Evolutionary conservation across 192 early-diverging fungal genomes (phyloP).

Genomic region (Backusella sp.): DNA sequence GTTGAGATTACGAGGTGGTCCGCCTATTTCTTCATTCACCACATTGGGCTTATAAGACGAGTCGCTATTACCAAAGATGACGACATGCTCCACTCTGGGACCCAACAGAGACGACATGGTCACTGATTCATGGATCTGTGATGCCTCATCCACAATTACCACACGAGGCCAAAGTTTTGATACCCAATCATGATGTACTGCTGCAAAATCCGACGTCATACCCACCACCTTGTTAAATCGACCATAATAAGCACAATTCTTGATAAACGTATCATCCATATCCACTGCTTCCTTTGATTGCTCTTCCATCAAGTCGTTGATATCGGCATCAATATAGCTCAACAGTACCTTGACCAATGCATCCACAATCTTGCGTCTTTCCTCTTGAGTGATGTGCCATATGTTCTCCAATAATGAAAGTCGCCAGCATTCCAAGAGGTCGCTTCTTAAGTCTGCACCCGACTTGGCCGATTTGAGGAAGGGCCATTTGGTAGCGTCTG

Average conservation of each 20-base stretch:
- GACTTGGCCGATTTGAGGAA: not conserved
- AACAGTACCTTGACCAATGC: not conserved
- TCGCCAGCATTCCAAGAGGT: not conserved
- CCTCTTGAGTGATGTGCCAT: not conserved
- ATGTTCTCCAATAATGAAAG: not conserved
- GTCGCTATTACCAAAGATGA: slow-evolving; percentile 24
- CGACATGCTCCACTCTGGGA: slow-evolving; percentile 24
- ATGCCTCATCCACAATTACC: slow-evolving; percentile 28
- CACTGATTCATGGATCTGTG: slow-evolving; percentile 12
- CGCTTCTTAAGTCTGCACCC: not conserved
- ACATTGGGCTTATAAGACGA: not conserved
- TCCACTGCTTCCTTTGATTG: not conserved
- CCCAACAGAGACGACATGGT: slow-evolving; percentile 2
- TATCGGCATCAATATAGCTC: slow-evolving; percentile 7
- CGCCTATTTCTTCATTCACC: not conserved
- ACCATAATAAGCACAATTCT: slow-evolving; percentile 7
- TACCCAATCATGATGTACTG: slow-evolving; percentile 23
- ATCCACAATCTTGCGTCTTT: not conserved
- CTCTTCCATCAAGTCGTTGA: not conserved
- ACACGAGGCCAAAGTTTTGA: slow-evolving; percentile 6
- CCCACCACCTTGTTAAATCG: slow-evolving; percentile 30
- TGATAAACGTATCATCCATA: slow-evolving; percentile 6
- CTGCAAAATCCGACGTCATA: slow-evolving; percentile 34
- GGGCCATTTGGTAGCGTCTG: not conserved
- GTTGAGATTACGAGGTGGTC: not conserved